Evolutionary conservation across 495 filamentous ascomycete species (phyloP).

Genomic region (Xylaria scruposa): DNA sequence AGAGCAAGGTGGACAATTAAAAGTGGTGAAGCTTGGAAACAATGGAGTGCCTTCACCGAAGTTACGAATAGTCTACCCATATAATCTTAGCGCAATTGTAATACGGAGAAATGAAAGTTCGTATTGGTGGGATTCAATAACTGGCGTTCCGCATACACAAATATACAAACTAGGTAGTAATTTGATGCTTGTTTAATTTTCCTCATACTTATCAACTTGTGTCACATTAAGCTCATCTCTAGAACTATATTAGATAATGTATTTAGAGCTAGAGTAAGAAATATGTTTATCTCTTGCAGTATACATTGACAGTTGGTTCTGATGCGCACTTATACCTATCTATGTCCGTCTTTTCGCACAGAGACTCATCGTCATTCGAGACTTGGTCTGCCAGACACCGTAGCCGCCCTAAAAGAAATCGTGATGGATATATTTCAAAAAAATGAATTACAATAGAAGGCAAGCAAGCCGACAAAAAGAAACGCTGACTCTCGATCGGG

Average conservation of each 20-base stretch:
- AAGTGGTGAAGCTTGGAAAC: constrained; percentile 79
- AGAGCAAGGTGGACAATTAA: constrained; percentile 82
- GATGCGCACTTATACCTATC: neutral
- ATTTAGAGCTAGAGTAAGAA: neutral
- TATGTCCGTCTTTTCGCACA: neutral
- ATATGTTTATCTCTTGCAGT: neutral
- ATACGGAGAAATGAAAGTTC: neutral
- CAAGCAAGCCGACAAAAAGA: neutral
- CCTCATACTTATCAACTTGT: neutral
- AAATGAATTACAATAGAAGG: neutral
- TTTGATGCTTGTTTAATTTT: neutral
- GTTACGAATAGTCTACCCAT: constrained; percentile 48
- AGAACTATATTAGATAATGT: neutral
- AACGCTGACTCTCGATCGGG: constrained; percentile 42
- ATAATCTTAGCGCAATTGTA: constrained; percentile 1
- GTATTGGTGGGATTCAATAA: neutral
- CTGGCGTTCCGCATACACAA: neutral
- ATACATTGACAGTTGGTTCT: neutral
- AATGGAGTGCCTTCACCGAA: constrained; percentile 74
- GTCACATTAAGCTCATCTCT: neutral
- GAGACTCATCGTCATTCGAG: neutral
- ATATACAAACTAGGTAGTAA: neutral
- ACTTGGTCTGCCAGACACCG: neutral
- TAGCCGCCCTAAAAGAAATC: neutral
- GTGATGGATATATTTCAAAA: neutral